Percentiles rank a stretch among this genome's conserved stretches.
phyloP scores from a whole-genome alignment of 495 filamentous ascomycete species.

The Podospora appendiculata region DNA sequence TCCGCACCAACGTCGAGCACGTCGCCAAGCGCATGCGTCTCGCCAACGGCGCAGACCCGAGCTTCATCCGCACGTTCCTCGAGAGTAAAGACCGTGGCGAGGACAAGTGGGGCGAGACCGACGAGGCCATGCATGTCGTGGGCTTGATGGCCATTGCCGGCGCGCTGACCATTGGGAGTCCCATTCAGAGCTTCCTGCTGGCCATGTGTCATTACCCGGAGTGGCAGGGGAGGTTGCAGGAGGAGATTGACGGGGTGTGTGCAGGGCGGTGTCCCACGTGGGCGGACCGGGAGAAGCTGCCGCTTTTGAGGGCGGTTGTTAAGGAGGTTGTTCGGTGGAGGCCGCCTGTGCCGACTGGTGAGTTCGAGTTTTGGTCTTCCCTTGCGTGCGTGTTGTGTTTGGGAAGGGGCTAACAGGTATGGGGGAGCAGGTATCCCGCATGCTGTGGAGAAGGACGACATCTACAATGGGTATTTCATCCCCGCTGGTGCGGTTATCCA shows the following conservation, averaged over 20 bases:
- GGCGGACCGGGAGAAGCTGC: slow-evolving; percentile 37
- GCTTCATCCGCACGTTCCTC: slow-evolving; percentile 39
- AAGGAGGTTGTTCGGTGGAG: slow-evolving; percentile 57
- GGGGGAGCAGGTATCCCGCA: slow-evolving; percentile 41
- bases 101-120: slow-evolving; percentile 14
- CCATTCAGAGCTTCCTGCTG: slow-evolving; percentile 49
- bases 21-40: slow-evolving; percentile 21
- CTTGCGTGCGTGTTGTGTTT: not conserved
- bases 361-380: slow-evolving; percentile 2
- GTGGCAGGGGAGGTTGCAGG: slow-evolving; percentile 44
- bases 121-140: slow-evolving; percentile 37
- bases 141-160: slow-evolving; percentile 43
- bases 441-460: slow-evolving; percentile 42
- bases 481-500: slow-evolving; percentile 50
- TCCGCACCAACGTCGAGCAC: slow-evolving; percentile 32
- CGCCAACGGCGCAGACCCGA: slow-evolving; percentile 20
- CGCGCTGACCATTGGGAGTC: slow-evolving; percentile 39
- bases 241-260: slow-evolving; percentile 46
- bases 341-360: slow-evolving; percentile 45
- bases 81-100: slow-evolving; percentile 14
- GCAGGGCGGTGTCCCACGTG: slow-evolving; percentile 40
- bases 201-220: slow-evolving; percentile 54
- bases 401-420: not conserved
- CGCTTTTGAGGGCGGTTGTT: slow-evolving; percentile 47
- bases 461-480: slow-evolving; percentile 50